A percentile compares a stretch with the other conserved stretches of the same genome.
phyloP scores from a whole-genome alignment of 495 filamentous ascomycete genomes.

The Astrocystis sublimbata region DNA sequence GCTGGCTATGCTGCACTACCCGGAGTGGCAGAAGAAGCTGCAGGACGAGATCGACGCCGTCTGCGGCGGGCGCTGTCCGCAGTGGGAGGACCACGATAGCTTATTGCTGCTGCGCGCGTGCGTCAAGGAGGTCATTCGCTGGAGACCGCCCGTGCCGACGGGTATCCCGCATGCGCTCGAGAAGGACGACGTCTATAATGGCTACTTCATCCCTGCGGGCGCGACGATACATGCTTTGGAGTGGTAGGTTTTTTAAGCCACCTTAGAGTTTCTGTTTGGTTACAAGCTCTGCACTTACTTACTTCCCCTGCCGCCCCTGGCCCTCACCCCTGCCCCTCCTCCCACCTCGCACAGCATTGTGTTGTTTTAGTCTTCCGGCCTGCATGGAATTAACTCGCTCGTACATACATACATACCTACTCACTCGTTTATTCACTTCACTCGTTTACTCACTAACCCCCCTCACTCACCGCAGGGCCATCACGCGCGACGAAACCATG shows the following conservation, averaged over 20 bases:
- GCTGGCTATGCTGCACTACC: constrained; percentile 61
- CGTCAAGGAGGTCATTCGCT: constrained; percentile 62
- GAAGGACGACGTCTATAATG: constrained; percentile 57
- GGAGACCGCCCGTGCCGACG: constrained; percentile 57
- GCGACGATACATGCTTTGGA: constrained; percentile 60
- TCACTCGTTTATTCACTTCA: too few species aligned
- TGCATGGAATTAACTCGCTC: too few species aligned
- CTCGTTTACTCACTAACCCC: too few species aligned
- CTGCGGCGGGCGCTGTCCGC: constrained; percentile 49
- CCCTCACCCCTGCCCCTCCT: background rate
- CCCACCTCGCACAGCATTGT: background rate
- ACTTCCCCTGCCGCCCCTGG: too few species aligned
- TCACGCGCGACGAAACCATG: constrained; percentile 57
- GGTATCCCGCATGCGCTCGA: constrained; percentile 56
- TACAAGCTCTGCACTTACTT: too few species aligned
- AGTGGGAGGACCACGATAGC: constrained; percentile 47
- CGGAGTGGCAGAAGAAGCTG: constrained; percentile 53
- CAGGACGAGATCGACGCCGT: constrained; percentile 58
- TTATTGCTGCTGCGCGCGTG: constrained; percentile 55
- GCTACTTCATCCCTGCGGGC: constrained; percentile 56
- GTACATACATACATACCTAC: too few species aligned
- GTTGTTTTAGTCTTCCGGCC: too few species aligned
- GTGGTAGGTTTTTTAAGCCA: constrained; percentile 37
- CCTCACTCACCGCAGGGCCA: constrained; percentile 50
- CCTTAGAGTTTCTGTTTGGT: background rate